Evolutionary conservation across 2,329 filamentous ascomycete genomes (phyloP).

Genomic region (Fusarium sp.): DNA sequence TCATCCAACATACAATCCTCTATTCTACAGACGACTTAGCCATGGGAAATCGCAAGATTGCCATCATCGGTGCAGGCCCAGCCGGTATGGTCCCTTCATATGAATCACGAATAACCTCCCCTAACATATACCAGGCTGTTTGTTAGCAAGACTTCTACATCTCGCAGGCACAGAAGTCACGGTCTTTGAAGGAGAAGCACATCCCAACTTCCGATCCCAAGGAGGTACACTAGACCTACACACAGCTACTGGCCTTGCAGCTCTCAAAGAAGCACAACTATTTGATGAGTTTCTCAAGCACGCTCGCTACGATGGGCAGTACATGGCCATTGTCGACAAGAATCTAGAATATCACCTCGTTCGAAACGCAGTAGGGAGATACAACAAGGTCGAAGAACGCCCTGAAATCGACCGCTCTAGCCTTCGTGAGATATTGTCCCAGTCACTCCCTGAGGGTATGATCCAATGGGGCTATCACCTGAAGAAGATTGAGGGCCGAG

Average conservation of each 20-base stretch:
- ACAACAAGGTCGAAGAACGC: slow-evolving; percentile 51
- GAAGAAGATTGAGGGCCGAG: slow-evolving; percentile 51
- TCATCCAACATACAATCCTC: not conserved
- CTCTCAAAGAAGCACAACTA: slow-evolving; percentile 63
- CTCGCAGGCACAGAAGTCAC: slow-evolving; percentile 59
- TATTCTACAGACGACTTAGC: not conserved
- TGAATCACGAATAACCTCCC: not conserved
- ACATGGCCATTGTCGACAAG: slow-evolving; percentile 60
- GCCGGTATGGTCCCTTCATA: slow-evolving; percentile 36
- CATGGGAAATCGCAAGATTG: slow-evolving; percentile 45
- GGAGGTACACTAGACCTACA: slow-evolving; percentile 69
- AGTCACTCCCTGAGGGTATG: slow-evolving; percentile 59
- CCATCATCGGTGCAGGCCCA: slow-evolving; percentile 49
- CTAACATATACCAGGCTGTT: slow-evolving; percentile 42
- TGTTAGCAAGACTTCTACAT: slow-evolving; percentile 63
- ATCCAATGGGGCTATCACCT: slow-evolving; percentile 63
- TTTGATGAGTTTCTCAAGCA: slow-evolving; percentile 63
- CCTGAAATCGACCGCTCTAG: slow-evolving; percentile 67
- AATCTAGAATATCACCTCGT: slow-evolving; percentile 53
- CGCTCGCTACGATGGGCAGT: slow-evolving; percentile 66
- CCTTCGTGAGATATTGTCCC: slow-evolving; percentile 59
- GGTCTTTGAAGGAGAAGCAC: slow-evolving; percentile 63
- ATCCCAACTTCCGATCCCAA: slow-evolving; percentile 60
- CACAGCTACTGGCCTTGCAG: slow-evolving; percentile 62
- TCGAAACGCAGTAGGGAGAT: slow-evolving; percentile 39